Base-by-base conservation (phyloP, 208 protist genomes). In the Wallacemonas sp. region DNA sequence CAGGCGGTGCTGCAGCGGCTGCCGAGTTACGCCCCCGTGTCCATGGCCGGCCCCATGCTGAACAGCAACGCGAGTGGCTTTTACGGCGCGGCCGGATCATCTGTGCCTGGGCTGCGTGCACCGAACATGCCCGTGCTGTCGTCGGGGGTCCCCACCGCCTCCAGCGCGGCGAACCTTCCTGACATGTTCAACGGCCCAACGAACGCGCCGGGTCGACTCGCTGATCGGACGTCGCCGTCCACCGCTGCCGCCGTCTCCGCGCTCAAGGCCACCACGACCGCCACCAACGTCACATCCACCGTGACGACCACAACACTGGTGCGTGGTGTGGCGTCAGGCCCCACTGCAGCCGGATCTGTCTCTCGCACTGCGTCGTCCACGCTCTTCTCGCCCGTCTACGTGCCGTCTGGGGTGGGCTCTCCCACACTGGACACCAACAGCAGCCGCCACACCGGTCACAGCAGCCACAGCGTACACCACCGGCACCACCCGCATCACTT, bases 11-110 rank as follows among this genome's bases (percentile, higher is more conserved):
- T 58, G 26, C 52, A 58, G 32, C 52, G 30, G 5, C n/a, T 58
- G 16, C 52, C 52, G 32, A 58, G 52, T 29, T 58, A 58, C 52
- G 52, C 52, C 4, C 52, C 52, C 17, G 52, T 58, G 52, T 58
- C 52, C 16, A 58, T 58, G 36, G 17, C 0, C 52, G 52, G n/a
- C 52, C 9, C 52, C 12, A 17, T 17, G 1, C 12, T 16, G 6
- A 23, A 5, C 9, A 4, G 14, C 5, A 14, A 5, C 9, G 26
- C 21, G 47, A 58, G 52, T 29, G 41, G 39, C 23, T 29, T 49
- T 11, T 24, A 58, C 52, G 30, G 4, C 30, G 24, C 52, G 14
- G n/a, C 30, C 8, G 4, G 36, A 14, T 41, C 36, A 14, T 41
- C 36, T 12, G 57, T 21, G 38, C 57, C 34, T 14, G 12, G 8